These are phyloP conservation scores for Lactarius tabidus DNA, from an alignment of 768 basidiomycete genomes.

Conservation along the genomic window DNA sequence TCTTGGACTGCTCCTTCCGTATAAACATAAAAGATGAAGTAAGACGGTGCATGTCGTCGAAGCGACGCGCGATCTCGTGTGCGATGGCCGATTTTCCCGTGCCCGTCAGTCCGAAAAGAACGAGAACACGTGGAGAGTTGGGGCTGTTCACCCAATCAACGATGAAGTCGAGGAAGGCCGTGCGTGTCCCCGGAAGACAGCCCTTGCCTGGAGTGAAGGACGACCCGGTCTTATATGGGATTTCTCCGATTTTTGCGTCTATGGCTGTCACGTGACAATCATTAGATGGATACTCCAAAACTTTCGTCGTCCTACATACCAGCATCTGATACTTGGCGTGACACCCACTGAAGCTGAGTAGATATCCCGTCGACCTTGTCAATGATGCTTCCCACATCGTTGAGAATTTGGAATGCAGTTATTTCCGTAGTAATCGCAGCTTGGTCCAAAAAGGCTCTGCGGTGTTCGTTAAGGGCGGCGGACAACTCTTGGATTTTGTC, in stretches of 20 bases:
- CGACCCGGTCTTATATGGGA: not conserved
- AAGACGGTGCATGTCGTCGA: not conserved
- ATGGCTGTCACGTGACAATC: not conserved
- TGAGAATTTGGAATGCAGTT: not conserved
- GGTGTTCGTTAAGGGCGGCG: not conserved
- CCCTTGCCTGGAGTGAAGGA: not conserved
- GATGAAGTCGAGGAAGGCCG: not conserved
- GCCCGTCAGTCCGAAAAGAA: not conserved
- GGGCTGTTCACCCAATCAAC: not conserved
- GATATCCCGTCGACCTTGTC: not conserved
- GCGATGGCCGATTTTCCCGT: not conserved
- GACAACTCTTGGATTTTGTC: not conserved
- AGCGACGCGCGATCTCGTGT: not conserved
- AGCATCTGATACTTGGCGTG: not conserved
- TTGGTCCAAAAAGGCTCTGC: not conserved
- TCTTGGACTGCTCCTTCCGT: not conserved
- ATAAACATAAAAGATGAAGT: not conserved
- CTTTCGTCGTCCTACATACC: not conserved
- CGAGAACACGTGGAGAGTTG: not conserved
- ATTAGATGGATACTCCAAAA: not conserved
- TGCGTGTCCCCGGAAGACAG: not conserved
- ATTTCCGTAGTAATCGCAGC: not conserved
- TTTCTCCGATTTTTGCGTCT: not conserved
- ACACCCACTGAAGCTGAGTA: not conserved
- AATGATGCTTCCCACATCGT: not conserved